A percentile compares a stretch with the other conserved stretches of the same genome.
Conservation (phyloP, 2,329 filamentous ascomycete species). For the Ophiosphaerella herpotricha region DNA sequence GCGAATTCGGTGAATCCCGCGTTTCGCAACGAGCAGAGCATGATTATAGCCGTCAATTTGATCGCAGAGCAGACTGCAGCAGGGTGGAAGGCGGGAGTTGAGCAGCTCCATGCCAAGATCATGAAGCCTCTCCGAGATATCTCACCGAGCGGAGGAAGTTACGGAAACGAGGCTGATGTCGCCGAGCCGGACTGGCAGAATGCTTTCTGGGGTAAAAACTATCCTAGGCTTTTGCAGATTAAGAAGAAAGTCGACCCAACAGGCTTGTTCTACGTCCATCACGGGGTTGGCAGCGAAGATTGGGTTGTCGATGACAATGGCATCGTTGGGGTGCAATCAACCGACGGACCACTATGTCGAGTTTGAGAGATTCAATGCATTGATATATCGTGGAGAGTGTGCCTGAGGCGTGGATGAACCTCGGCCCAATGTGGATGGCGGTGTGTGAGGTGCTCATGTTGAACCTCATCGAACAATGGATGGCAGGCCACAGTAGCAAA, state of each 20-base stretch:
- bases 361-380: constrained; percentile 3
- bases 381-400: too few relatives aligned
- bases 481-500: too few relatives aligned
- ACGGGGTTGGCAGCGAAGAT: constrained; percentile 38
- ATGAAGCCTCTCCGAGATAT: constrained; percentile 30
- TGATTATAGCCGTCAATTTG: constrained; percentile 28
- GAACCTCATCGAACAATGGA: too few relatives aligned
- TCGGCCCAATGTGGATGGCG: too few relatives aligned
- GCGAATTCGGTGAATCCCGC: constrained; percentile 38
- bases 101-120: constrained; percentile 24
- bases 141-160: constrained; percentile 36
- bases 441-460: too few relatives aligned
- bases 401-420: too few relatives aligned
- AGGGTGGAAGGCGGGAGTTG: constrained; percentile 25
- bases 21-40: constrained; percentile 31
- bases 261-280: constrained; percentile 40
- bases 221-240: constrained; percentile 28
- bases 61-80: constrained; percentile 24
- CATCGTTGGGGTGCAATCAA: constrained; percentile 36
- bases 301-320: constrained; percentile 36
- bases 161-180: constrained; percentile 48
- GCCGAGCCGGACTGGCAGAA: constrained; percentile 48
- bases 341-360: constrained; percentile 35
- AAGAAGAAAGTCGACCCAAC: constrained; percentile 39
- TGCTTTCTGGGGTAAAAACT: constrained; percentile 48